These are phyloP conservation scores for Leccinum fibrillosum DNA, from an alignment of 768 basidiomycete genomes.

Conservation along the genomic window DNA sequence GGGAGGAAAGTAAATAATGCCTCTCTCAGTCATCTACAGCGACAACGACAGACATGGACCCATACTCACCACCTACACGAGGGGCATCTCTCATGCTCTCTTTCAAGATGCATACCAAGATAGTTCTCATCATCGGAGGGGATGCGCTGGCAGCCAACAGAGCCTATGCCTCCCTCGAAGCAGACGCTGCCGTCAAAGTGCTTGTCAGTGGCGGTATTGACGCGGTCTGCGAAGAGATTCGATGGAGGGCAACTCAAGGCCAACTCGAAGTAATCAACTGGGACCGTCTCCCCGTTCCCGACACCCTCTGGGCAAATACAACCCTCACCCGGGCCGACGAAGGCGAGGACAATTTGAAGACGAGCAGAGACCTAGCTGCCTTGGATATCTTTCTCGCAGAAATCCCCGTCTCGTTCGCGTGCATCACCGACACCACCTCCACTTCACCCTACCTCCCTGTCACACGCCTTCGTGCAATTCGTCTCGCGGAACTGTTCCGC, in stretches of 20 bases:
- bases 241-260: constrained; percentile 52
- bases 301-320: constrained; percentile 23
- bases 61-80: constrained; percentile 40
- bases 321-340: too few species aligned
- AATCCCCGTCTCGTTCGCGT: constrained; percentile 50
- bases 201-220: constrained; percentile 47
- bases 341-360: neutral
- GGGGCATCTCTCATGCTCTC: constrained; percentile 82
- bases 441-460: constrained; percentile 35
- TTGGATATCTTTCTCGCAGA: constrained; percentile 46
- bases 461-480: constrained; percentile 47
- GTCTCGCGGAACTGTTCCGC: constrained; percentile 54
- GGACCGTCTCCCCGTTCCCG: constrained; percentile 38
- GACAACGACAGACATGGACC: constrained; percentile 14
- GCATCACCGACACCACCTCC: constrained; percentile 77
- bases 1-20: neutral
- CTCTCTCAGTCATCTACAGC: neutral
- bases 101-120: constrained; percentile 55
- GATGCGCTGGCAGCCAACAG: constrained; percentile 82
- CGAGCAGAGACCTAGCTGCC: constrained; percentile 39
- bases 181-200: constrained; percentile 70
- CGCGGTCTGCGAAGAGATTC: constrained; percentile 66
- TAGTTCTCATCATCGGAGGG: constrained; percentile 72
- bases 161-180: constrained; percentile 78
- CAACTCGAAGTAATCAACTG: constrained; percentile 62